Conservation (phyloP, 2,329 filamentous ascomycete species). For the Cordyceps fumosorosea region DNA sequence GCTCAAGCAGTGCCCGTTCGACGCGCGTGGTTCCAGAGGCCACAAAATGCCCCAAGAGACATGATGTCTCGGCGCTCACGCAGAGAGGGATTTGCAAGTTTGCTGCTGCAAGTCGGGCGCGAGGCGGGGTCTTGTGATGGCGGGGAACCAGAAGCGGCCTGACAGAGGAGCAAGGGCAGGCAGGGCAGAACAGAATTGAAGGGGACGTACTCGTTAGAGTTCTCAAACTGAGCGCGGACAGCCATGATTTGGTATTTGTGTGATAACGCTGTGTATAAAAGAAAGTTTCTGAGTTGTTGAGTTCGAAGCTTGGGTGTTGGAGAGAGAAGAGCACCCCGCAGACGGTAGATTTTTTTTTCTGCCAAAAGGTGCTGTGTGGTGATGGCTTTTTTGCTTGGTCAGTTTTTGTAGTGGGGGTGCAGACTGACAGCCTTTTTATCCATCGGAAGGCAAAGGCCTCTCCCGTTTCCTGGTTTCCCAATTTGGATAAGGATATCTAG, state of each 20-base stretch:
- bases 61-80: neutral
- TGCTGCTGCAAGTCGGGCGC: neutral
- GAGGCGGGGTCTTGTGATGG: slow-evolving; percentile 14
- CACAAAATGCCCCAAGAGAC: neutral
- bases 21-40: neutral
- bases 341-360: slow-evolving; percentile 12
- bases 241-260: slow-evolving; percentile 43
- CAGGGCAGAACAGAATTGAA: neutral
- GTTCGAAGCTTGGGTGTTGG: slow-evolving; percentile 8
- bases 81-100: slow-evolving; percentile 1
- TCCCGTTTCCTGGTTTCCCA: neutral
- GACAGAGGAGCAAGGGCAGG: neutral
- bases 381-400: slow-evolving; percentile 5
- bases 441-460: neutral
- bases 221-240: slow-evolving; percentile 73
- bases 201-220: slow-evolving; percentile 73
- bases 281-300: neutral
- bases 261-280: neutral
- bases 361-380: neutral
- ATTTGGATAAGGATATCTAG: too few species aligned
- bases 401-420: neutral
- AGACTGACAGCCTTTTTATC: neutral
- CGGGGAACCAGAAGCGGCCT: neutral
- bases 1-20: neutral
- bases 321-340: slow-evolving; percentile 6